phyloP scores from a whole-genome alignment of 2,329 filamentous ascomycete genomes.

The Rhinocladiella mackenziei region DNA sequence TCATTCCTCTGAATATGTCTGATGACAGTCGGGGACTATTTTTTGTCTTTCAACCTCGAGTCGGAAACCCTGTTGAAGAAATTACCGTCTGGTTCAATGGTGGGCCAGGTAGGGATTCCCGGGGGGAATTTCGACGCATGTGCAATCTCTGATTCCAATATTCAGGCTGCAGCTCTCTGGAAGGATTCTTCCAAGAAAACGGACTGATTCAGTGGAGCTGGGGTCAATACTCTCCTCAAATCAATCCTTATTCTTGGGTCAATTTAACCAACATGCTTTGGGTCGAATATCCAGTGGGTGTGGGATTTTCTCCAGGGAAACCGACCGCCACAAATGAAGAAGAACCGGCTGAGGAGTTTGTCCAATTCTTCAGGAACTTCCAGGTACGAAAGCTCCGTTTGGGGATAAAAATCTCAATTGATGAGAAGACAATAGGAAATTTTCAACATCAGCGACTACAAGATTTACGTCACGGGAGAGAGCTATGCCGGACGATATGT shows the following conservation, averaged over 20 bases:
- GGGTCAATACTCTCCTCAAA: conserved; percentile 29
- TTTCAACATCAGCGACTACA: conserved; percentile 45
- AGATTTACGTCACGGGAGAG: conserved; percentile 54
- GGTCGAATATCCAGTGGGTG: conserved; percentile 28
- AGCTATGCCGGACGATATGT: conserved; percentile 53
- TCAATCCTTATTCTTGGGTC: conserved; percentile 34
- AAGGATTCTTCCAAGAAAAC: conserved; percentile 36
- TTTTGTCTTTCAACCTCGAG: conserved; percentile 27
- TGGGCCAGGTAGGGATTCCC: conserved; percentile 25
- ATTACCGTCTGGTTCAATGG: conserved; percentile 29
- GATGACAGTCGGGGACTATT: conserved; percentile 20
- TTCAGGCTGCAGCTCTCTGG: conserved; percentile 24
- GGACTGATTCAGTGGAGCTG: conserved; percentile 32
- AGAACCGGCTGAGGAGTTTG: conserved; percentile 46
- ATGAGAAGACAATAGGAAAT: conserved; percentile 34
- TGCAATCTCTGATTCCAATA: background rate
- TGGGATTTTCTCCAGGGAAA: conserved; percentile 23
- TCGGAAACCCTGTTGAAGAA: conserved; percentile 26
- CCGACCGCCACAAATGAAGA: conserved; percentile 47
- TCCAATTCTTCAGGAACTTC: conserved; percentile 54
- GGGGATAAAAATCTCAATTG: no score
- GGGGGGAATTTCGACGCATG: no score
- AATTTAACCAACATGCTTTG: conserved; percentile 43
- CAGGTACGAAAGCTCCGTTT: no score
- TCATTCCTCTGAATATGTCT: conserved; percentile 22